phyloP scores from a whole-genome alignment of 768 basidiomycete genomes.

The Gyrodon lividus region DNA sequence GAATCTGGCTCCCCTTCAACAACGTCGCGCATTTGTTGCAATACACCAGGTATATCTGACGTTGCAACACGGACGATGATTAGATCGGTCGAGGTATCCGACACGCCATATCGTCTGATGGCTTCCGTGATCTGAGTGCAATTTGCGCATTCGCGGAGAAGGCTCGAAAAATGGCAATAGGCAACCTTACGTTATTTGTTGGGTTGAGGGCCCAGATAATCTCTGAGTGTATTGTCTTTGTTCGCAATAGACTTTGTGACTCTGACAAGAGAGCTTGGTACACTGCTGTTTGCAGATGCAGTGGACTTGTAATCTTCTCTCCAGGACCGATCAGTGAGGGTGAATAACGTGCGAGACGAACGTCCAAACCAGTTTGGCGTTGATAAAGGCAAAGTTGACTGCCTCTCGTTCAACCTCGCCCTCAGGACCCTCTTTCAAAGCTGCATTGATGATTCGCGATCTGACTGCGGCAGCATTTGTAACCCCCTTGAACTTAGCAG shows the following conservation, averaged over 20 bases:
- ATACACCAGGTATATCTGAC: conserved; percentile 40
- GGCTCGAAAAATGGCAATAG: background rate
- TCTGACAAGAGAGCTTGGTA: conserved; percentile 77
- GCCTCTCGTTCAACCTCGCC: conserved; percentile 70
- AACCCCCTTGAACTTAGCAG: conserved; percentile 68
- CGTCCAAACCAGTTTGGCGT: conserved; percentile 73
- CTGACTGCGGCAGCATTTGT: conserved; percentile 61
- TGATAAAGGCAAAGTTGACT: conserved; percentile 91
- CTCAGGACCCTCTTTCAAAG: conserved; percentile 52
- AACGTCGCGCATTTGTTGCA: conserved; percentile 52
- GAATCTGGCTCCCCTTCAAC: conserved; percentile 58
- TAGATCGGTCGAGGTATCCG: conserved; percentile 59
- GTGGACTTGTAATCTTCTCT: conserved; percentile 73
- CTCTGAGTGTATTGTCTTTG: conserved; percentile 90
- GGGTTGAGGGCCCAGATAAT: conserved; percentile 86
- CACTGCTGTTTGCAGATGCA: conserved; percentile 83
- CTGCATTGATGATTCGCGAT: conserved; percentile 67
- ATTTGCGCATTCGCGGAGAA: background rate
- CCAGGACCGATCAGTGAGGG: conserved; percentile 5
- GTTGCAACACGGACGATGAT: conserved; percentile 68
- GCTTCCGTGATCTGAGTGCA: conserved; percentile 77
- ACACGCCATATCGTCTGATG: conserved; percentile 82
- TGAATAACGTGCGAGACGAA: conserved; percentile 6
- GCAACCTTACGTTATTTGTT: conserved; percentile 68
- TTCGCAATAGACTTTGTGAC: conserved; percentile 57